Percentiles rank a stretch among this genome's conserved stretches.
Evolutionary conservation across 176 grass and related monocot genomes (phyloP).

Genomic region (Dactylis glomerata): DNA sequence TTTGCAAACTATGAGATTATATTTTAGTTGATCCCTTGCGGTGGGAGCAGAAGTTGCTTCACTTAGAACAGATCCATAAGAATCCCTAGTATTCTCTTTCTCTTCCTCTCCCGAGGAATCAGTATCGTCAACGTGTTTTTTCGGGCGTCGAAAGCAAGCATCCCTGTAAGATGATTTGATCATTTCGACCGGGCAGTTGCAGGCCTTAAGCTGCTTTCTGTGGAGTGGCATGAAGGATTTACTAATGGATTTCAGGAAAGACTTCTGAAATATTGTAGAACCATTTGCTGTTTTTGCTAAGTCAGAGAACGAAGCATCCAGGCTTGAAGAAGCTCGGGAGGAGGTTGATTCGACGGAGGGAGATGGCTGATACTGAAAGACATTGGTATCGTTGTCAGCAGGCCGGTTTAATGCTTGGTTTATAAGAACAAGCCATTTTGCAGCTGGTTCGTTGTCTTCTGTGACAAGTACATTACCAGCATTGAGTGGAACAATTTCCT

Average conservation of each 20-base stretch:
- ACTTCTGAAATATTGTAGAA: slow-evolving; percentile 73
- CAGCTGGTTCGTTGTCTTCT: slow-evolving; percentile 77
- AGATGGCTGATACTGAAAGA: slow-evolving; percentile 41
- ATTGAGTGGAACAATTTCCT: slow-evolving; percentile 95
- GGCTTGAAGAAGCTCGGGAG: slow-evolving; percentile 46
- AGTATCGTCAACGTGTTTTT: slow-evolving; percentile 41
- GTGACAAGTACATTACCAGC: slow-evolving; percentile 81
- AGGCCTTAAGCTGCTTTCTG: slow-evolving; percentile 63
- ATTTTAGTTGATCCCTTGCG: slow-evolving; percentile 53
- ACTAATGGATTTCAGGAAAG: slow-evolving; percentile 68
- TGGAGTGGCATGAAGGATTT: slow-evolving; percentile 73
- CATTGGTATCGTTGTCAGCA: slow-evolving; percentile 31
- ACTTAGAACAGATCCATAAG: slow-evolving; percentile 29
- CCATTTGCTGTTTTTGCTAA: slow-evolving; percentile 57
- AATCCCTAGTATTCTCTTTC: slow-evolving; percentile 46
- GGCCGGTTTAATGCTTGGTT: slow-evolving; percentile 64
- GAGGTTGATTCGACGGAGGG: slow-evolving; percentile 52
- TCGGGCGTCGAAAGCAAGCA: slow-evolving; percentile 65
- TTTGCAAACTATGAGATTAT: slow-evolving; percentile 85
- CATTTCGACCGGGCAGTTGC: slow-evolving; percentile 70
- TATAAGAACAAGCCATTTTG: slow-evolving; percentile 85
- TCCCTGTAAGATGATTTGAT: slow-evolving; percentile 66
- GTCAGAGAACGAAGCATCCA: slow-evolving; percentile 45
- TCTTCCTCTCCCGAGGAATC: slow-evolving; percentile 73
- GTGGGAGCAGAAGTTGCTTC: slow-evolving; percentile 38